Percentiles rank a stretch among this genome's conserved stretches.
These are phyloP conservation scores for Litchi chinensis DNA, from an alignment of 345 rosid genomes.

Conservation along the genomic window DNA sequence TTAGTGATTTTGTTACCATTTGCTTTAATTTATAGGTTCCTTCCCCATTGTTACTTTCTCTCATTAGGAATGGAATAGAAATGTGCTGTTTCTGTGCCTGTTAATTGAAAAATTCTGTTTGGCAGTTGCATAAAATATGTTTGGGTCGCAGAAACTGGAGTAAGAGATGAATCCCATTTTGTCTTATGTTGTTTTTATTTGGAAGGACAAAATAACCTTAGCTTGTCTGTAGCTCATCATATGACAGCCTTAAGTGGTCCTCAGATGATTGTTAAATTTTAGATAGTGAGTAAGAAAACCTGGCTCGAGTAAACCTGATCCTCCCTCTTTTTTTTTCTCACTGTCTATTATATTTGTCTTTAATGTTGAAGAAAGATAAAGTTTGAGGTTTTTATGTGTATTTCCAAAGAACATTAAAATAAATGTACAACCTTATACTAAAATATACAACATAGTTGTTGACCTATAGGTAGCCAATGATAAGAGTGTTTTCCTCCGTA, in stretches of 20 bases:
- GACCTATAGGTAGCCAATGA: no score
- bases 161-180: background rate
- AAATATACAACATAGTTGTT: no score
- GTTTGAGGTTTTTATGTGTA: no score
- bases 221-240: background rate
- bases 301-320: background rate
- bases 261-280: background rate
- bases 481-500: no score
- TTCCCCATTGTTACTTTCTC: background rate
- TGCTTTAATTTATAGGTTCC: background rate
- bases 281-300: background rate
- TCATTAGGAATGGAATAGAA: background rate
- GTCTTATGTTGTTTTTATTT: background rate
- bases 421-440: no score
- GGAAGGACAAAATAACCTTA: background rate
- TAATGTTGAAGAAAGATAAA: no score
- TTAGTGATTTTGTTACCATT: background rate
- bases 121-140: background rate
- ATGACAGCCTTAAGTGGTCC: background rate
- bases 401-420: no score
- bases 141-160: background rate
- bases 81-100: conserved; percentile 6
- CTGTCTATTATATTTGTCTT: background rate
- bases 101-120: background rate
- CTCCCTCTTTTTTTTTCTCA: background rate